Conservation (phyloP, 2,329 filamentous ascomycete species). For the Trichoderma aggressivum region DNA sequence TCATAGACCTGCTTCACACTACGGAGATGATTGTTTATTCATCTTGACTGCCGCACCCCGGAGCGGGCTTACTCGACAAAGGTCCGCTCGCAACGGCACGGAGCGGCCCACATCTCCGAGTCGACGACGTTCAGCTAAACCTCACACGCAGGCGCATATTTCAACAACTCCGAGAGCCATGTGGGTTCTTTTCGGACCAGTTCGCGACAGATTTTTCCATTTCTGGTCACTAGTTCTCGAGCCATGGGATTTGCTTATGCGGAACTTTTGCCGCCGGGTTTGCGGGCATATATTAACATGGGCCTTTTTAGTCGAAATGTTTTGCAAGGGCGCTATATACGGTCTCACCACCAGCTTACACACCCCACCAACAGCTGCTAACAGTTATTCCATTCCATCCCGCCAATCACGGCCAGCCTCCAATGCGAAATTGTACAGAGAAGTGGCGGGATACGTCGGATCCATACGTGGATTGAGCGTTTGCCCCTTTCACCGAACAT, state of each 20-base stretch:
- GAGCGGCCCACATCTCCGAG: background rate
- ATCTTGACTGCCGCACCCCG: background rate
- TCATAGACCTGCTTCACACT: background rate
- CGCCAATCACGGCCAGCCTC: background rate
- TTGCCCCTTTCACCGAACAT: background rate
- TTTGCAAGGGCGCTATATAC: conserved; percentile 6
- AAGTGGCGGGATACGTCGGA: background rate
- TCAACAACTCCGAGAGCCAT: background rate
- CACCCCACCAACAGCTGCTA: background rate
- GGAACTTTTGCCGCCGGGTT: background rate
- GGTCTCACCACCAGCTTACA: conserved; percentile 8
- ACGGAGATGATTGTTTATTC: background rate
- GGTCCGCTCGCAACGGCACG: background rate
- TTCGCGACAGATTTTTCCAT: background rate
- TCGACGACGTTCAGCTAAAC: background rate
- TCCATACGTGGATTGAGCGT: background rate
- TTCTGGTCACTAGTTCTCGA: background rate
- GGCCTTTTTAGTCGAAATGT: background rate
- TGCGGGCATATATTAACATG: background rate
- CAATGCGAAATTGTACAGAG: background rate
- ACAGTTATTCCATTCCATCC: background rate
- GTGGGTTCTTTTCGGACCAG: background rate
- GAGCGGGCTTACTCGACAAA: background rate
- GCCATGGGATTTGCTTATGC: background rate
- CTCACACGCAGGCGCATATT: background rate